These are phyloP conservation scores for Osmanthus fragrans DNA, from an alignment of 257 asterid genomes.

Conservation along the genomic window DNA sequence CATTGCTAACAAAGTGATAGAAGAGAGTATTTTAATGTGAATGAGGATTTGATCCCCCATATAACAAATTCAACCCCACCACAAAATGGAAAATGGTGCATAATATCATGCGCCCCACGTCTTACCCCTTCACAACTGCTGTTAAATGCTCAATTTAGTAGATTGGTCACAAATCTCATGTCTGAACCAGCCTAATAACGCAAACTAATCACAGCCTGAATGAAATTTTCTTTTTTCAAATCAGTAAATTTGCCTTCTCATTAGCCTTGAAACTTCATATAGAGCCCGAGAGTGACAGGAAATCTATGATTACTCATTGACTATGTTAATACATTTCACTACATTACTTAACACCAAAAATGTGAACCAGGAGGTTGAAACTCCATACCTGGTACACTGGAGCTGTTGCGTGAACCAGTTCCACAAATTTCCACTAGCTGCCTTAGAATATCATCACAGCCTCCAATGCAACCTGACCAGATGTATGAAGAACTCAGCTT, in stretches of 20 bases:
- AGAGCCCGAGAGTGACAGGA: background rate
- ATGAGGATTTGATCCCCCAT: background rate
- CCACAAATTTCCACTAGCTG: constrained; percentile 91
- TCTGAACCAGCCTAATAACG: background rate
- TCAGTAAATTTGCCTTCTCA: background rate
- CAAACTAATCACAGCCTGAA: background rate
- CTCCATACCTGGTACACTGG: constrained; percentile 58
- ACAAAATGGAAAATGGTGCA: background rate
- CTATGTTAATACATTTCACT: background rate
- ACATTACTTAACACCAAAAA: background rate
- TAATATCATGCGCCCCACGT: background rate
- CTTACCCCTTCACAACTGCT: background rate
- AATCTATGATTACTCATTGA: constrained; percentile 6
- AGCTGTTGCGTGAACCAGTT: constrained; percentile 78
- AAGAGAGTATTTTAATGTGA: background rate
- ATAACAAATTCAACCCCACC: background rate
- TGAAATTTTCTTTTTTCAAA: constrained; percentile 2
- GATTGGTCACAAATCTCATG: background rate
- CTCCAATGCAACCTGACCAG: constrained; percentile 89
- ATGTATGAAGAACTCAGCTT: constrained; percentile 15
- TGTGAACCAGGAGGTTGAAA: constrained; percentile 2
- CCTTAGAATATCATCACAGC: constrained; percentile 78
- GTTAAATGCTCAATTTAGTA: background rate
- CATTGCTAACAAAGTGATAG: background rate
- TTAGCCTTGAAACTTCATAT: background rate